Percentiles rank a stretch among this genome's conserved stretches.
These are phyloP conservation scores for Kregervanrija fluxuum DNA, from an alignment of 805 yeast species.

Conservation along the genomic window DNA sequence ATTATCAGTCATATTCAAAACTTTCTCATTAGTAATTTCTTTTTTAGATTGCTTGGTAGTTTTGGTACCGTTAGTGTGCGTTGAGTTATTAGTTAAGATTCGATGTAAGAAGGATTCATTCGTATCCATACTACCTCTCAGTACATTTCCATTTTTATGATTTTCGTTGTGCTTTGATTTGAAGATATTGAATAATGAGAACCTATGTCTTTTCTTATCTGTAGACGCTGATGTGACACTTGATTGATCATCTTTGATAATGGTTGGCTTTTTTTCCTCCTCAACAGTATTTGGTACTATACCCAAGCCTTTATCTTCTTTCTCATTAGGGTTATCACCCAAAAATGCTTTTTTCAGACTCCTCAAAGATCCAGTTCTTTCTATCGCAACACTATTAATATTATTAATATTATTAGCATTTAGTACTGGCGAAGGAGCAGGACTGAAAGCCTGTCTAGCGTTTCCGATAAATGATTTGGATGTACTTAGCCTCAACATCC, in stretches of 20 bases:
- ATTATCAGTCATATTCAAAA: background rate
- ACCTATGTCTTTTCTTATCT: conserved; percentile 1
- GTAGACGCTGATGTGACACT: background rate
- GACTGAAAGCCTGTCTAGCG: conserved; percentile 14
- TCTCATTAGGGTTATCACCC: background rate
- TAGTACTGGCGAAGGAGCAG: conserved; percentile 5
- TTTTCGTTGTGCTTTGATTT: conserved; percentile 1
- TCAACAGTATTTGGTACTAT: background rate
- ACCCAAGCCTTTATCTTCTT: too few species aligned
- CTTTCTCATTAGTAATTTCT: background rate
- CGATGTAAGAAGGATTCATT: background rate
- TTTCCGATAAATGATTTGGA: conserved; percentile 20
- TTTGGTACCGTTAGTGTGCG: background rate
- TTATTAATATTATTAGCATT: background rate
- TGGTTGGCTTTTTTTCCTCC: background rate
- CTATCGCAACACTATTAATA: background rate
- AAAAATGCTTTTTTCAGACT: conserved; percentile 1
- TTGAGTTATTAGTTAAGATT: background rate
- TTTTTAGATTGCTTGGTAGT: background rate
- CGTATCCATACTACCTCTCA: background rate
- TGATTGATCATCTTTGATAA: background rate
- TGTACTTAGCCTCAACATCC: conserved; percentile 21
- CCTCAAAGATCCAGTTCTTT: conserved; percentile 8
- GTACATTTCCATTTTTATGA: background rate
- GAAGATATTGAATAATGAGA: conserved; percentile 6